Conservation (phyloP, 2,329 filamentous ascomycete species). For the Colletotrichum kahawae region DNA sequence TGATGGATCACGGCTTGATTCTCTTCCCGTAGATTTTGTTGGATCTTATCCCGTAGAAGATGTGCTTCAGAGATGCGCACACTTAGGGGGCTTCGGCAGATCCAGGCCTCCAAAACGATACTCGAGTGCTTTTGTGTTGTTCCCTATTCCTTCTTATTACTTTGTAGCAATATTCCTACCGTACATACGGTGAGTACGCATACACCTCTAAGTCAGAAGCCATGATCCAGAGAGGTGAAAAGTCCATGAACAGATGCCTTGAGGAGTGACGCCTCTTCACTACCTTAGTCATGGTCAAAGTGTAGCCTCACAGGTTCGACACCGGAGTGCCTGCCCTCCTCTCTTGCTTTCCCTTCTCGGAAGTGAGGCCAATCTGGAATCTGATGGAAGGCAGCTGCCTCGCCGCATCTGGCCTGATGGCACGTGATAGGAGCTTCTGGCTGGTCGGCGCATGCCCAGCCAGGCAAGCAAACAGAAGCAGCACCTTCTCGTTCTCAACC, state of each 20-base stretch:
- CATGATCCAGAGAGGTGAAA: not conserved
- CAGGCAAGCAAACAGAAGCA: not conserved
- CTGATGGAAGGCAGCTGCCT: not conserved
- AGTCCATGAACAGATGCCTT: not conserved
- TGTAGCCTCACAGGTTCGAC: not conserved
- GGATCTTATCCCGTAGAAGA: not conserved
- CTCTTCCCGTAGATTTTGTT: not conserved
- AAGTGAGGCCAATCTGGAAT: not conserved
- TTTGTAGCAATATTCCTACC: not conserved
- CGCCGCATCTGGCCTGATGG: not conserved
- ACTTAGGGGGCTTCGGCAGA: not conserved
- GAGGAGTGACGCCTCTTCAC: not conserved
- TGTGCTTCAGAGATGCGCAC: not conserved
- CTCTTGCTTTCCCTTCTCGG: not conserved
- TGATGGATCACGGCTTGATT: not conserved
- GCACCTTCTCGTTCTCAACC: not conserved
- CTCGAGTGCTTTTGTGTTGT: not conserved
- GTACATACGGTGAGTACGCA: not conserved
- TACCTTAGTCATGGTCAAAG: not conserved
- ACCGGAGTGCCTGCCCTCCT: not conserved
- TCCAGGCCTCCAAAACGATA: not conserved
- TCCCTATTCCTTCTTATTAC: not conserved
- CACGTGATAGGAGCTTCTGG: not conserved
- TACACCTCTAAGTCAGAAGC: not conserved
- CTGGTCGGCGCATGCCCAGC: not conserved